Percentiles rank a stretch among this genome's conserved stretches.
These are phyloP conservation scores for Suillus variegatus DNA, from an alignment of 768 basidiomycete genomes.

Conservation along the genomic window DNA sequence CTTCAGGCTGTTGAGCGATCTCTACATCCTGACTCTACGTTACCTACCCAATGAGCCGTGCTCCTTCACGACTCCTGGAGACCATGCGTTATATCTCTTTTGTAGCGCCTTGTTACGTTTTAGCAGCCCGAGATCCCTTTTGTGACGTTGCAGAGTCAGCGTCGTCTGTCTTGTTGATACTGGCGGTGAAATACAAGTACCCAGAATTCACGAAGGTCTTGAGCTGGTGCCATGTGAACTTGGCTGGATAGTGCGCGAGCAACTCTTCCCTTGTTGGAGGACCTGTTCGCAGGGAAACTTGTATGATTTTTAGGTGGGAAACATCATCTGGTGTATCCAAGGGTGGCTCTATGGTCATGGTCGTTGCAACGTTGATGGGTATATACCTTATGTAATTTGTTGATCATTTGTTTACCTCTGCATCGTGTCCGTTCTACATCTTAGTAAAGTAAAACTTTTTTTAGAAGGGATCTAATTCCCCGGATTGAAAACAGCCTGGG, in stretches of 20 bases:
- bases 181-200: slow-evolving; percentile 36
- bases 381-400: background rate
- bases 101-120: slow-evolving; percentile 76
- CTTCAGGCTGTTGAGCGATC: slow-evolving; percentile 35
- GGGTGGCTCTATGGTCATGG: slow-evolving; percentile 11
- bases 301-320: background rate
- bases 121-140: slow-evolving; percentile 55
- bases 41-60: slow-evolving; percentile 68
- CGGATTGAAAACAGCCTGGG: no score
- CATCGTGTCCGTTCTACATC: no score
- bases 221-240: slow-evolving; percentile 75
- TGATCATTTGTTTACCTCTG: background rate
- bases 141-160: background rate
- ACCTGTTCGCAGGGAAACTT: slow-evolving; percentile 51
- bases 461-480: no score
- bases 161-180: background rate
- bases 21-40: slow-evolving; percentile 3
- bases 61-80: slow-evolving; percentile 48
- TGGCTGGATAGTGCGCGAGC: slow-evolving; percentile 65
- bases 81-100: slow-evolving; percentile 63
- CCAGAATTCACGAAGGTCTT: slow-evolving; percentile 81
- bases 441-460: no score
- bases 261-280: slow-evolving; percentile 72
- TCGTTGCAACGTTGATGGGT: no score
- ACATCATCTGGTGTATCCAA: background rate